Conservation (phyloP, 2,329 filamentous ascomycete species). For the Echinosphaeria canescens region DNA sequence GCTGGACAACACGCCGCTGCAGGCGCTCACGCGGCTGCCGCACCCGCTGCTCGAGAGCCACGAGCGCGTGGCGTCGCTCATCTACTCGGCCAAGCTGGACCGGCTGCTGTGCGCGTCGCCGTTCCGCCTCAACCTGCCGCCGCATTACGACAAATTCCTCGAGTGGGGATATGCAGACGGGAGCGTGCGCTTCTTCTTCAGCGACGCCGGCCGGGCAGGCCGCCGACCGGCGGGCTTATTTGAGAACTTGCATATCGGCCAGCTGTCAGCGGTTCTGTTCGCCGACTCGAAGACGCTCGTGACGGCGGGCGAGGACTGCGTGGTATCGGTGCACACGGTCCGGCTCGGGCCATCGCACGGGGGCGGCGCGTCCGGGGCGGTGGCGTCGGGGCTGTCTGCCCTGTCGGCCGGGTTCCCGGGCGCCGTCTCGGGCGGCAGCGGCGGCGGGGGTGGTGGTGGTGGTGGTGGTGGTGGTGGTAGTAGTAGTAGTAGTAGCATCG, state of each 20-base stretch:
- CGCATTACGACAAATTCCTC: slow-evolving; percentile 71
- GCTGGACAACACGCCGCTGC: slow-evolving; percentile 64
- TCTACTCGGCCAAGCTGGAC: slow-evolving; percentile 61
- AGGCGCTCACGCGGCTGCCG: slow-evolving; percentile 56
- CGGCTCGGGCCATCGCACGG: slow-evolving; percentile 24
- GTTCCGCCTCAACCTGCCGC: slow-evolving; percentile 72
- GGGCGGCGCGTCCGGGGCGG: too few relatives aligned
- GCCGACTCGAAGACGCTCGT: slow-evolving; percentile 81
- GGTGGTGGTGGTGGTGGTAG: too few relatives aligned
- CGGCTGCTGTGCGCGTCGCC: slow-evolving; percentile 66
- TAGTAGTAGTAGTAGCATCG: too few relatives aligned
- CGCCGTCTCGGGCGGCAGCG: slow-evolving; percentile 20
- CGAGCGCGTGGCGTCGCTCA: slow-evolving; percentile 61
- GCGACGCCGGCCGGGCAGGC: slow-evolving; percentile 35
- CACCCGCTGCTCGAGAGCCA: slow-evolving; percentile 56
- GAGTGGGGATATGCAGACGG: slow-evolving; percentile 95
- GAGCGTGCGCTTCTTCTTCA: slow-evolving; percentile 76
- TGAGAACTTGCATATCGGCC: slow-evolving; percentile 83
- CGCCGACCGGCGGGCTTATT: slow-evolving; percentile 54
- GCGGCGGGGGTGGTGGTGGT: too few relatives aligned
- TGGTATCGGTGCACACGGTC: slow-evolving; percentile 67
- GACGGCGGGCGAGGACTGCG: slow-evolving; percentile 82
- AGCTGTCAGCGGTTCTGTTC: slow-evolving; percentile 66
- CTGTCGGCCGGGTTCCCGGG: background rate
- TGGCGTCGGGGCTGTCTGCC: too few relatives aligned